Evolutionary conservation across 169 alveolate species (phyloP).

Genomic region (Plasmodium gallinaceum): DNA sequence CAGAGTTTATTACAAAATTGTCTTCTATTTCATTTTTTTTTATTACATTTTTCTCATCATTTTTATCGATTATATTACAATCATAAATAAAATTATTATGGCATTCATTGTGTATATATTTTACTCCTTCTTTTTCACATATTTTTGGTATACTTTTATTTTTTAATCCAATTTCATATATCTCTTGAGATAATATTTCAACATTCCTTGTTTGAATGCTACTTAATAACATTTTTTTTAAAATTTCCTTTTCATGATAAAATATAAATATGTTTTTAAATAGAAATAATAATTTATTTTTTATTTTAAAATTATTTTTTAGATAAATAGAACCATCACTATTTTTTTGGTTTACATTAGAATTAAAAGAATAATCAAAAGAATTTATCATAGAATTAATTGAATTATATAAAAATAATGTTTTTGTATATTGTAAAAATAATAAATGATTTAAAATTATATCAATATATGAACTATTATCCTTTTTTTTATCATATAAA

Average conservation of each 20-base stretch:
- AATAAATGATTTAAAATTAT: conserved; percentile 3
- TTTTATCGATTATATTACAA: not conserved
- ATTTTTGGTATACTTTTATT: not conserved
- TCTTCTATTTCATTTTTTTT: not conserved
- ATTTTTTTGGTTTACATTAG: not conserved
- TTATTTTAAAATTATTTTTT: not conserved
- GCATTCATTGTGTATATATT: no score
- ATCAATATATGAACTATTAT: conserved; percentile 2
- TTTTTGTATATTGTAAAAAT: conserved; percentile 22
- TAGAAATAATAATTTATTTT: conserved; percentile 1
- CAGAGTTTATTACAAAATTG: not conserved
- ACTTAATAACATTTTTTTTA: not conserved
- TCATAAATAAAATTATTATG: not conserved
- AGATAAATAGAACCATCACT: not conserved
- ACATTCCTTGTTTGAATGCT: not conserved
- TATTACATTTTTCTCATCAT: not conserved
- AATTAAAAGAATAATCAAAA: not conserved
- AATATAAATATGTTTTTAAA: conserved; percentile 17
- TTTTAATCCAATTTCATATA: not conserved
- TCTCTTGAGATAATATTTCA: not conserved
- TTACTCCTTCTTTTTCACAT: no score
- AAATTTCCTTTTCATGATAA: conserved; percentile 17
- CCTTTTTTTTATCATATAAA: not conserved
- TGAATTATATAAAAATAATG: conserved; percentile 12
- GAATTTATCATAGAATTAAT: conserved; percentile 1